Base-by-base conservation (phyloP, 495 filamentous ascomycete genomes). In the Letharia lupina region DNA sequence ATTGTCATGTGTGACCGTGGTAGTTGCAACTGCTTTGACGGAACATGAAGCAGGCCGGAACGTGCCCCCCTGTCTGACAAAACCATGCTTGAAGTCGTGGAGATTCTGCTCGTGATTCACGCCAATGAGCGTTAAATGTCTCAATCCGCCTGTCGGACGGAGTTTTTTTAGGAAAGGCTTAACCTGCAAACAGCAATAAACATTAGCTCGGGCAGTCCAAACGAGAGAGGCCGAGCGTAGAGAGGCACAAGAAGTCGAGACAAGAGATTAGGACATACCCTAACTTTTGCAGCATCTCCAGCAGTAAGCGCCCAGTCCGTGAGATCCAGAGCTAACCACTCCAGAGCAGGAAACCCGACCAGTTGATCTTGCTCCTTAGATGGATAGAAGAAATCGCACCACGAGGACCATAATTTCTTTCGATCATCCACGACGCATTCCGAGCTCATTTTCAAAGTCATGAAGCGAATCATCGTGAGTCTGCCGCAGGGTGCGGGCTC, bases 91-190 rank as follows among this genome's bases (percentile, higher is more conserved):
- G 20, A 63, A 39, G 48, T 63, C 44, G 20, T 23, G 23, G 1
- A 63, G 18, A 40, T 63, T 63, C n/a, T 52, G 45, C 20, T 47
- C 44, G 20, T 63, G 31, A 9, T 8, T 2, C 18, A 63, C 48
- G 11, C 33, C 61, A 2, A 63, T 40, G 20, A 63, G 7, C 7
- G 15, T 23, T 1, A 54, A 4, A 28, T n/a, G 35, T 11, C 0
- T 20, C 20, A 63, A 40, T 45, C 45, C 61, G 11, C 44, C 61
- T 52, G 45, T 6, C 12, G 60, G 60, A 13, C 60, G 23, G n/a
- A 62, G 54, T 5, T 37, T 57, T 57, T 10, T 8, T 15, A 57
- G 8, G 54, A 57, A 57, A 20, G 54, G 54, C 33, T 39, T n/a
- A 1, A 57, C 33, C 33, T 57, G 54, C 31, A 37, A 57, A 57